Evolutionary conservation across 2,329 filamentous ascomycete species (phyloP).

Genomic region (Chaetomium strumarium): DNA sequence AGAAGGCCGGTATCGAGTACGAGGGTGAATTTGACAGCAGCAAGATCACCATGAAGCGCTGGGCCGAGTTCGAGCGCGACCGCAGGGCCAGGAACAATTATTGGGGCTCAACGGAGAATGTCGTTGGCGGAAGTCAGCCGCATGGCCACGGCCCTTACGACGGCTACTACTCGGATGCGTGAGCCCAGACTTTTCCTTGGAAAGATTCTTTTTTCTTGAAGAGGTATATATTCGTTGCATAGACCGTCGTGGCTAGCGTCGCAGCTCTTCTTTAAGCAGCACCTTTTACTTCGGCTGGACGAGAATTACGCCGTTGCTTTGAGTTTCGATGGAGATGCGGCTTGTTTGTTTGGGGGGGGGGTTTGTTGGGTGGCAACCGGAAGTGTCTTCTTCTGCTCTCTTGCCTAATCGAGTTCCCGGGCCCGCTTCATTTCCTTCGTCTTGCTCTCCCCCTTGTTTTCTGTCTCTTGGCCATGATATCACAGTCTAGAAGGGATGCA

Average conservation of each 20-base stretch:
- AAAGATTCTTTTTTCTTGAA: conserved; percentile 1
- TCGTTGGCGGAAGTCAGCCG: conserved; percentile 36
- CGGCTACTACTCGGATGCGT: conserved; percentile 51
- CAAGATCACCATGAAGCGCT: conserved; percentile 99
- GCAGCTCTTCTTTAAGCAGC: background rate
- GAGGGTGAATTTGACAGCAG: conserved; percentile 97
- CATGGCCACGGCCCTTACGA: conserved; percentile 44
- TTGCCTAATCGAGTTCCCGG: background rate
- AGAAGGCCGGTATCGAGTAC: conserved; percentile 78
- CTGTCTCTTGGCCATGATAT: conserved; percentile 4
- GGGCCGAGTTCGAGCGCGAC: conserved; percentile 87
- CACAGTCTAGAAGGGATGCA: conserved; percentile 8
- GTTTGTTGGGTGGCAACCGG: background rate
- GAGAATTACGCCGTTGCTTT: background rate
- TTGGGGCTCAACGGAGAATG: conserved; percentile 49
- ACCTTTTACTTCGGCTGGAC: background rate
- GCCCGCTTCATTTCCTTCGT: background rate
- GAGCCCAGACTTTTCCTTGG: conserved; percentile 26
- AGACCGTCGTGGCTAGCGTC: conserved; percentile 10
- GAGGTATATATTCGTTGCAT: conserved; percentile 11
- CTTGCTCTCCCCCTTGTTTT: background rate
- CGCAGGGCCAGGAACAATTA: conserved; percentile 45
- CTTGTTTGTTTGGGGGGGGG: background rate
- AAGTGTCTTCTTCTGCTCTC: background rate
- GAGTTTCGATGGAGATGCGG: background rate